These are phyloP conservation scores for Jacaranda copaia DNA, from an alignment of 257 asterid species.

Conservation along the genomic window DNA sequence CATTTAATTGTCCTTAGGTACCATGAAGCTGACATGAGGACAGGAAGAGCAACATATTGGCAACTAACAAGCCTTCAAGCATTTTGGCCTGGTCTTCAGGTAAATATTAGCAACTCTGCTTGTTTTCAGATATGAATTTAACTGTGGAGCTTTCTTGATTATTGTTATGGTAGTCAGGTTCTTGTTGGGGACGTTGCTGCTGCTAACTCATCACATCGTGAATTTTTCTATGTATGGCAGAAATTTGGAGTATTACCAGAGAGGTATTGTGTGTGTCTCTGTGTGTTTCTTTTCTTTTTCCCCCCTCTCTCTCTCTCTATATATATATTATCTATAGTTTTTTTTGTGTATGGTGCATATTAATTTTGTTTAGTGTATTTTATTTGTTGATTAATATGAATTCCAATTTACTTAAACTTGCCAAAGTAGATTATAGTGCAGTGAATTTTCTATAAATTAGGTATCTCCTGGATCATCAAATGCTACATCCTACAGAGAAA, in stretches of 20 bases:
- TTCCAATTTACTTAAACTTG: conserved; percentile 8
- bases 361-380: conserved; percentile 13
- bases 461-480: conserved; percentile 88
- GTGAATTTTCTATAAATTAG: conserved; percentile 46
- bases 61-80: conserved; percentile 99
- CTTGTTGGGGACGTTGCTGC: conserved; percentile 88
- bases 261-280: conserved; percentile 68
- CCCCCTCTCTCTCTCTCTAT: too few relatives aligned
- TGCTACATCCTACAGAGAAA: conserved; percentile 96
- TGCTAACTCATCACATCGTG: conserved; percentile 94
- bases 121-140: conserved; percentile 2
- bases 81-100: conserved; percentile 99
- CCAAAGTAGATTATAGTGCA: background rate
- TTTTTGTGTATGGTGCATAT: background rate
- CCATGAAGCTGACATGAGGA: conserved; percentile 99
- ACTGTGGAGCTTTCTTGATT: conserved; percentile 37
- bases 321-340: background rate
- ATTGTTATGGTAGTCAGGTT: conserved; percentile 63
- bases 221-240: conserved; percentile 83
- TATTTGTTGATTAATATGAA: conserved; percentile 15
- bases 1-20: conserved; percentile 61
- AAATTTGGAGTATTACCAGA: conserved; percentile 91
- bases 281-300: too few relatives aligned
- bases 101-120: conserved; percentile 21
- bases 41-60: conserved; percentile 96